Conservation (phyloP, 768 basidiomycete genomes). For the Cytidiella melzeri region DNA sequence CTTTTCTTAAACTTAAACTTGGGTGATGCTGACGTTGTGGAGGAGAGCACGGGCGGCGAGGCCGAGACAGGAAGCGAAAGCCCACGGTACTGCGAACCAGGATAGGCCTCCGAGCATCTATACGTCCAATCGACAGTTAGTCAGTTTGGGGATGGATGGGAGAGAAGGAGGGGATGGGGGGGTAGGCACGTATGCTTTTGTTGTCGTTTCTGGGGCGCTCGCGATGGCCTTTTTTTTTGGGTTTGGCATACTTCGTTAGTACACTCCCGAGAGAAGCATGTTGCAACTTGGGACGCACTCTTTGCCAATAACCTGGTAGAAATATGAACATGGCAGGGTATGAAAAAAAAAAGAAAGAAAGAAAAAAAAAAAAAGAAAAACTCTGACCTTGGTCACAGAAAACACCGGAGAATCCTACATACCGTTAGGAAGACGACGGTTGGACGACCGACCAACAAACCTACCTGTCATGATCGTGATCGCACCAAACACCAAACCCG, state of each 20-base stretch:
- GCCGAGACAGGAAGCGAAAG: constrained; percentile 38
- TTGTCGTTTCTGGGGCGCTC: constrained; percentile 43
- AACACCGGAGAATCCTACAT: constrained; percentile 38
- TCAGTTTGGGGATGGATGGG: neutral
- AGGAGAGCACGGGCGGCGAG: constrained; percentile 28
- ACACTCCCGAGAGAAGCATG: too few relatives aligned
- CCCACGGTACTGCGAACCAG: constrained; percentile 43
- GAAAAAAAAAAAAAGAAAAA: neutral
- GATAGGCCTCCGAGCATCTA: constrained; percentile 53
- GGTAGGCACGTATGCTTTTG: constrained; percentile 45
- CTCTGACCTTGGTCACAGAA: constrained; percentile 44
- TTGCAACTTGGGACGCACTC: constrained; percentile 23
- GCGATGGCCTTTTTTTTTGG: constrained; percentile 44
- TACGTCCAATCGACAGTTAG: constrained; percentile 1
- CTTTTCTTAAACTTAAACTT: neutral
- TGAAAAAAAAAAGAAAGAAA: neutral
- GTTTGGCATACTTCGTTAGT: too few relatives aligned
- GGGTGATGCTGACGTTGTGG: constrained; percentile 21
- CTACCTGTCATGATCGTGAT: constrained; percentile 20
- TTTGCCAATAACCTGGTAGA: constrained; percentile 55
- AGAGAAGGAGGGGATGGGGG: constrained; percentile 15
- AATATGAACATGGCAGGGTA: constrained; percentile 2
- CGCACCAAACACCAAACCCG: constrained; percentile 24
- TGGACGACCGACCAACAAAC: constrained; percentile 22
- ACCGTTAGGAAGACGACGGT: constrained; percentile 29